Evolutionary conservation across 371 early-diverging fungal species (phyloP).

Genomic region (Mortierella sp.): DNA sequence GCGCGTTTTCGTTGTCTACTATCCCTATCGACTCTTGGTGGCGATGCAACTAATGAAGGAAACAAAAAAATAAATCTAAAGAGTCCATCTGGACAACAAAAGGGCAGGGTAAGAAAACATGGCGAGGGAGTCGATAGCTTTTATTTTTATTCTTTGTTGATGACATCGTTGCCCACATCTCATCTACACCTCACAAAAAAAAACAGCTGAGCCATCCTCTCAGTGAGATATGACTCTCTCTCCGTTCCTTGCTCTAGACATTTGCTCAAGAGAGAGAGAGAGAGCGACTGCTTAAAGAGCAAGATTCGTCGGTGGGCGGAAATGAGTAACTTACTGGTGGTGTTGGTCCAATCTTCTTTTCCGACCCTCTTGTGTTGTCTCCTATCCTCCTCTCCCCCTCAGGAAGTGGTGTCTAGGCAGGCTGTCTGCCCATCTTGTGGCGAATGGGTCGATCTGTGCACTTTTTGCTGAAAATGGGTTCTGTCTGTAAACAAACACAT

Average conservation of each 20-base stretch:
- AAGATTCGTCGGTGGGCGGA: background rate
- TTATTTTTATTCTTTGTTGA: background rate
- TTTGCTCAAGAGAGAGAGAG: too few relatives aligned
- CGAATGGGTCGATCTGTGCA: conserved; percentile 4
- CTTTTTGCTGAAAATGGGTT: background rate
- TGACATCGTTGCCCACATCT: background rate
- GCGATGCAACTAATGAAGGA: background rate
- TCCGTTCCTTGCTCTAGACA: background rate
- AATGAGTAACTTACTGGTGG: background rate
- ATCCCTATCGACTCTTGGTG: background rate
- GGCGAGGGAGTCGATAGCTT: background rate
- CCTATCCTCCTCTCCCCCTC: background rate
- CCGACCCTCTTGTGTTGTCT: background rate
- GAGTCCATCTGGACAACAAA: conserved; percentile 1
- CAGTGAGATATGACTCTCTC: background rate
- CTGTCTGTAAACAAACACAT: background rate
- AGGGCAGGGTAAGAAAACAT: background rate
- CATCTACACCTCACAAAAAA: background rate
- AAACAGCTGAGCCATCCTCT: background rate
- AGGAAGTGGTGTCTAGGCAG: background rate
- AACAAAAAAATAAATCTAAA: background rate
- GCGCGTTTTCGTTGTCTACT: background rate
- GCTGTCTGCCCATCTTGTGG: background rate
- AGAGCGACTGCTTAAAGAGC: background rate
- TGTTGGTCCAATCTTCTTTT: background rate